Base-by-base conservation (phyloP, 129 eudicot species). In the Flaveria brownii region DNA sequence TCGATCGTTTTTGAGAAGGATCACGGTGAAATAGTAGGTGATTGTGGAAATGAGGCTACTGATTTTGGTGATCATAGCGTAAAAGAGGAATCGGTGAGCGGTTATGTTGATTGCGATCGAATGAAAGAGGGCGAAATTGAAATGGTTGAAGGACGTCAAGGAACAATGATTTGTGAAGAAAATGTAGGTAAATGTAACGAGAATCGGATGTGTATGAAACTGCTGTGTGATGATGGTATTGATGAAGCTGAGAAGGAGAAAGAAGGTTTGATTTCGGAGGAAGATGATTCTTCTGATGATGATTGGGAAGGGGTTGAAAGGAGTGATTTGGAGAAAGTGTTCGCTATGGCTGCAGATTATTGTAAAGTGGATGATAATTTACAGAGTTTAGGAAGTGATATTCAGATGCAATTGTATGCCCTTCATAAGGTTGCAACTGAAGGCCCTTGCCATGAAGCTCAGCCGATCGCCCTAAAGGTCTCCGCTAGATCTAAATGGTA, bases 261-360 rank as follows among this genome's bases (percentile, higher is more conserved):
- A 20, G 72, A 71, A 43, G 85, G 85, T 7, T 70, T 76, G 72
- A 66, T 80, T 42, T 88, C 84, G 2, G 87, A 84, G 11, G 86
- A 85, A 62, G 85, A 63, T 42, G 85, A 54, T 59, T 39, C 69
- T 22, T 12, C 25, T 5, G 82, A 70, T 52, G 97, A 88, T 73
- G 96, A 85, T 72, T 93, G 98, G 98, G 96, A 90, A 68, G 98
- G 96, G 12, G 80, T 93, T 50, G 96, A 93, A 78, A 85, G 81
- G 76, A 90, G 88, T 83, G 98, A 93, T 52, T 67, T 90, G 85
- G 95, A 90, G 76, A 83, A 84, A 78, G 83, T 49, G 1, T 93
- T 90, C 74, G 95, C 82, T 0, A 68, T 74, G 39, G 96, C 98
- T 41, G 85, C 81, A 6, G 84, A 82, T 25, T 90, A 82, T 68